Percentiles rank a stretch among this genome's conserved stretches.
phyloP scores from a whole-genome alignment of 208 protist species.

The Herpetomonas tarakana region DNA sequence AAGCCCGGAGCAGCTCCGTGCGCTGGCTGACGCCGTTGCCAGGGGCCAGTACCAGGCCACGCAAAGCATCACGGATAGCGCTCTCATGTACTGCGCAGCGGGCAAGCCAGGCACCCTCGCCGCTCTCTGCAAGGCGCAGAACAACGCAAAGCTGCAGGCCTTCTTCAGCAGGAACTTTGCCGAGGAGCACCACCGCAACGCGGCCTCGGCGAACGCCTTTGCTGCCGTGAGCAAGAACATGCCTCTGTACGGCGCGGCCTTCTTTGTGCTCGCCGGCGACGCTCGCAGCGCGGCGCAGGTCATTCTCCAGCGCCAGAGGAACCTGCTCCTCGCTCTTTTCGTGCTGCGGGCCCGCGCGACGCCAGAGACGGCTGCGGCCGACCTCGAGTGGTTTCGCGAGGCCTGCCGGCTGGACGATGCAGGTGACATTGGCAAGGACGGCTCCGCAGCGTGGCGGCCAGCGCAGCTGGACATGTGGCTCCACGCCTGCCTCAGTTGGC shows the following conservation, averaged over 20 bases:
- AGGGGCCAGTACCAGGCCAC: constrained; percentile 72
- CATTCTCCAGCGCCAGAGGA: constrained; percentile 72
- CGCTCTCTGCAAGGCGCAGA: constrained; percentile 87
- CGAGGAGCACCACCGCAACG: constrained; percentile 52
- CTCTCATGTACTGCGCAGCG: constrained; percentile 89
- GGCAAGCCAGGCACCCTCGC: constrained; percentile 81
- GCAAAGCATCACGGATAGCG: constrained; percentile 66
- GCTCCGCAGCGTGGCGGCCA: constrained; percentile 14
- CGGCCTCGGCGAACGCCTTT: constrained; percentile 91
- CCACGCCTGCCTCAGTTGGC: constrained; percentile 54
- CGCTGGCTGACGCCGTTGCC: constrained; percentile 70
- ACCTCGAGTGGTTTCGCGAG: constrained; percentile 37
- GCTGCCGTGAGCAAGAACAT: constrained; percentile 86
- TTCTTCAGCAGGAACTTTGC: constrained; percentile 92
- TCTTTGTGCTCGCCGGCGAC: constrained; percentile 92
- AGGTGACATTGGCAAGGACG: too few species aligned
- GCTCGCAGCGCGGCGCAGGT: constrained; percentile 82
- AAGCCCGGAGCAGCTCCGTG: constrained; percentile 46
- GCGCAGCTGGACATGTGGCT: constrained; percentile 59
- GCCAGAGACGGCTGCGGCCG: constrained; percentile 9
- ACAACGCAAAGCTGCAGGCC: constrained; percentile 67
- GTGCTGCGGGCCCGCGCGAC: constrained; percentile 56
- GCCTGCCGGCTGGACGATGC: constrained; percentile 3
- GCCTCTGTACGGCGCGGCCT: constrained; percentile 85
- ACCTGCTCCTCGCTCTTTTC: constrained; percentile 70